Evolutionary conservation across 108 stramenopile genomes (phyloP).

Genomic region (Fistulifera pelliculosa): DNA sequence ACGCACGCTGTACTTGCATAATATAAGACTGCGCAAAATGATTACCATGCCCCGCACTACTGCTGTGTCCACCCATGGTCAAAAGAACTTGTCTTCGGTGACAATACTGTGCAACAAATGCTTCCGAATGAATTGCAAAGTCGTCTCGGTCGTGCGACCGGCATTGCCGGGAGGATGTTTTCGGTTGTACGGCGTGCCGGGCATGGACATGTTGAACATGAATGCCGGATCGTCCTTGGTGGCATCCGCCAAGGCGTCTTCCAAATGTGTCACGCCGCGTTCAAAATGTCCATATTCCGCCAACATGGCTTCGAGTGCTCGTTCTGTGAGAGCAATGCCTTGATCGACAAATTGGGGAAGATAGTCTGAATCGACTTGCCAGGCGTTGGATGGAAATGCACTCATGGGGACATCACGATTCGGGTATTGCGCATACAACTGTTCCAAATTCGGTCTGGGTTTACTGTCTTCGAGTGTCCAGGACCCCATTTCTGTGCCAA

Average conservation of each 20-base stretch:
- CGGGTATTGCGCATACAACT: constrained; percentile 28
- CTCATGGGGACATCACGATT: constrained; percentile 36
- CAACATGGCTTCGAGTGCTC: constrained; percentile 64
- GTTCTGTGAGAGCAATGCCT: constrained; percentile 44
- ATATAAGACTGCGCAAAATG: constrained; percentile 67
- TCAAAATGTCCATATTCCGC: constrained; percentile 48
- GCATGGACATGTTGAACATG: constrained; percentile 8
- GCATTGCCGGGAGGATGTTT: constrained; percentile 7
- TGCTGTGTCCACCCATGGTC: constrained; percentile 45
- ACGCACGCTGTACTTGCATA: constrained; percentile 52
- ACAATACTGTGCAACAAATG: constrained; percentile 72
- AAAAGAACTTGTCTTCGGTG: constrained; percentile 40
- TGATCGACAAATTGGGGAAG: constrained; percentile 47
- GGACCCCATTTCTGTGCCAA: constrained; percentile 24
- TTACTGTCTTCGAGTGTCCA: constrained; percentile 15
- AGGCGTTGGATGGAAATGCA: constrained; percentile 34
- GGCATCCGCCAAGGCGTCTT: constrained; percentile 4
- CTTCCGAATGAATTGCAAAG: constrained; percentile 46
- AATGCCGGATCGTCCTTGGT: neutral
- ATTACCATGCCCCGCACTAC: constrained; percentile 60
- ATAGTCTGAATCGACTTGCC: constrained; percentile 63
- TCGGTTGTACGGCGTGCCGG: neutral
- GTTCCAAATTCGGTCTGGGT: constrained; percentile 9
- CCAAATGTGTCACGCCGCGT: neutral
- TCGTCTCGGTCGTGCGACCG: constrained; percentile 51